Evolutionary conservation across 495 filamentous ascomycete genomes (phyloP), one percentile per base, ranked within the genome.

Genomic region (Niebla homalea): DNA sequence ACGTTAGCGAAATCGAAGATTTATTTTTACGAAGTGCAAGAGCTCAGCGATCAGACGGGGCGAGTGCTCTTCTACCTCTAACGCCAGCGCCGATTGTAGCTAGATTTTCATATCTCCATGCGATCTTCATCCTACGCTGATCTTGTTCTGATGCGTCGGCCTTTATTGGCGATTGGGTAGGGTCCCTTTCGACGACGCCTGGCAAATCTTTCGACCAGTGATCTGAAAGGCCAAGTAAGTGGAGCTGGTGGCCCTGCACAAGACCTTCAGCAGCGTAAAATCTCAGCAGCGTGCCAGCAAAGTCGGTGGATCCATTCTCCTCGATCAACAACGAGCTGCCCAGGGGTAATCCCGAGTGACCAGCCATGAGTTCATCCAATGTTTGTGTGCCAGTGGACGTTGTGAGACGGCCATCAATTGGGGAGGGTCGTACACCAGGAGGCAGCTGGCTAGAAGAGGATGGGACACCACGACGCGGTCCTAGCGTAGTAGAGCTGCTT

Each of bases 221-320:
- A 36, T 89, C 83, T 8, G 78, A 77, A 47, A 85, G 69, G 20
- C 88, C 90, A 19, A 96, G 72, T 12, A 90, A 80, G 63, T 93
- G 89, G 37, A 97, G 77, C 46, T 79, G 75, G 51, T 98, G 92
- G 7, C 87, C 89, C 62, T 98, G 93, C 15, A 94, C 78, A 3
- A 96, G 75, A 0, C 92, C 92, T 66, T 98, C 89, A 1, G 90
- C 89, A 1, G 87, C 93, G 68, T 88, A 97, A 60, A 89, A 95
- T 41, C 85, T 74, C 18, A 96, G 70, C 52, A 98, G 70, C 46
- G 83, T 74, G 1, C 87, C 87, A 0, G 85, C 84, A 67, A 90
- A 98, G 57, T 98, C 92, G 2, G 92, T 98, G 16, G 89, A 95
- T 2, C 90, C 92, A 57, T 81, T 85, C 57, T 98, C 92, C 57